Percentiles rank a stretch among this genome's conserved stretches.
Evolutionary conservation across 495 filamentous ascomycete species (phyloP).

Genomic region (Symbiotaphrina buchneri): DNA sequence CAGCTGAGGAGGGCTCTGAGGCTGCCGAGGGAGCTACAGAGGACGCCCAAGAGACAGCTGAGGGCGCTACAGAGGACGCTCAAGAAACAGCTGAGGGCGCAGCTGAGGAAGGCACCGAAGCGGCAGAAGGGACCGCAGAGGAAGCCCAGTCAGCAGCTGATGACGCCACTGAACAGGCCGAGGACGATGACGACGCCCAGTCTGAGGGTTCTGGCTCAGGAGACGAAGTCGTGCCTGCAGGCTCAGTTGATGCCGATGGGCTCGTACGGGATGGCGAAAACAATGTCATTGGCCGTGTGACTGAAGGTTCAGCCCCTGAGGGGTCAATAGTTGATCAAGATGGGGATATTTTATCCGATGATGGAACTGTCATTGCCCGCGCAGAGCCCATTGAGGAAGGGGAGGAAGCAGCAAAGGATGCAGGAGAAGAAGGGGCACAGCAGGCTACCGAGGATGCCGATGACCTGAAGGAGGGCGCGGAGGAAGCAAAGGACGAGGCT

Average conservation of each 20-base stretch:
- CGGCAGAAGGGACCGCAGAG: neutral
- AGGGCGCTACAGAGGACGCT: constrained; percentile 7
- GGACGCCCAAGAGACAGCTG: constrained; percentile 5
- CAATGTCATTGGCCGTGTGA: constrained; percentile 3
- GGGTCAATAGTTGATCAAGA: constrained; percentile 5
- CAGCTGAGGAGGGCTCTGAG: constrained; percentile 6
- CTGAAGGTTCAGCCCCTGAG: constrained; percentile 6
- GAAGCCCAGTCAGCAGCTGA: neutral
- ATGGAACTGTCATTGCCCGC: constrained; percentile 6
- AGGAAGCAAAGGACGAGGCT: constrained; percentile 8
- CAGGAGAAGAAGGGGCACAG: constrained; percentile 20
- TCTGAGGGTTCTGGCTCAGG: too few species aligned
- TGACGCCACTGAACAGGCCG: neutral
- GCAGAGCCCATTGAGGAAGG: constrained; percentile 12
- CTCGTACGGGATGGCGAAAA: constrained; percentile 6
- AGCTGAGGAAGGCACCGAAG: constrained; percentile 13
- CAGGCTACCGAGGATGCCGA: constrained; percentile 22
- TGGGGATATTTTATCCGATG: constrained; percentile 6
- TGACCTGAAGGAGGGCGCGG: constrained; percentile 16
- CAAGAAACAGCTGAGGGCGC: constrained; percentile 13
- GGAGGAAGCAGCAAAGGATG: constrained; percentile 16
- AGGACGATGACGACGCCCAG: too few species aligned
- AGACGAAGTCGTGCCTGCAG: constrained; percentile 7
- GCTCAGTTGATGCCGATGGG: constrained; percentile 7
- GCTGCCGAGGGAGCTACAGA: constrained; percentile 4